A percentile compares a stretch with the other conserved stretches of the same genome.
phyloP scores from a whole-genome alignment of 805 yeast species.

The Kuraishia molischiana region DNA sequence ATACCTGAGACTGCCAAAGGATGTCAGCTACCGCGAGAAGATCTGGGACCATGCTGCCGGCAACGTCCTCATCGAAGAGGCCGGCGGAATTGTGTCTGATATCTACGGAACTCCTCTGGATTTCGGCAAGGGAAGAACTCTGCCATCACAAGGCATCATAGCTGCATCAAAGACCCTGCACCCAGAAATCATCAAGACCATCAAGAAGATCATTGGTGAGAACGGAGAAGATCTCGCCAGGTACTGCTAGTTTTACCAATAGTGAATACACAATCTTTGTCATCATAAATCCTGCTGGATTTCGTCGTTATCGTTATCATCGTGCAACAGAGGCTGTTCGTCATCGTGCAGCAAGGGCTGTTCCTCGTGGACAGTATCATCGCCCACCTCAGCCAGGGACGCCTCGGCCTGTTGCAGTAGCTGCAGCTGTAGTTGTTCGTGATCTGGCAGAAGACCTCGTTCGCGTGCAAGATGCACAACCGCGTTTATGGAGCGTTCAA shows the following conservation, averaged over 20 bases:
- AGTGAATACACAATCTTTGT: not conserved
- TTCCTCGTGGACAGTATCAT: no score
- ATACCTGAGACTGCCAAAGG: constrained; percentile 80
- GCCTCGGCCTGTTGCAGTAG: no score
- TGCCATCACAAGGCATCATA: constrained; percentile 84
- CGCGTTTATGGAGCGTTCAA: no score
- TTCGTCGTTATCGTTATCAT: not conserved
- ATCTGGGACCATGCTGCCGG: constrained; percentile 99
- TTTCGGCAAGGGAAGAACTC: constrained; percentile 78
- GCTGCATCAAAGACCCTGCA: constrained; percentile 57
- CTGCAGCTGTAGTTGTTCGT: no score
- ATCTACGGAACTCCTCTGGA: constrained; percentile 65
- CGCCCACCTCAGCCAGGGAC: no score
- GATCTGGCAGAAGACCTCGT: no score
- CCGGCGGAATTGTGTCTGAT: constrained; percentile 89
- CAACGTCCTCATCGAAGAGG: constrained; percentile 72
- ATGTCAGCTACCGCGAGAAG: constrained; percentile 72
- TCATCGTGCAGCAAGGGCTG: not conserved
- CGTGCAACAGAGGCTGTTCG: no score
- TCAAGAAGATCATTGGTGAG: constrained; percentile 24
- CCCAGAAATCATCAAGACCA: constrained; percentile 37
- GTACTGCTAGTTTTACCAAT: constrained; percentile 7
- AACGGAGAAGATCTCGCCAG: constrained; percentile 20
- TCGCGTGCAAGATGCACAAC: no score
- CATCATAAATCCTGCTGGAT: not conserved